phyloP scores from a whole-genome alignment of 2,329 filamentous ascomycete species.

The Chrysosphaeria jannelii region DNA sequence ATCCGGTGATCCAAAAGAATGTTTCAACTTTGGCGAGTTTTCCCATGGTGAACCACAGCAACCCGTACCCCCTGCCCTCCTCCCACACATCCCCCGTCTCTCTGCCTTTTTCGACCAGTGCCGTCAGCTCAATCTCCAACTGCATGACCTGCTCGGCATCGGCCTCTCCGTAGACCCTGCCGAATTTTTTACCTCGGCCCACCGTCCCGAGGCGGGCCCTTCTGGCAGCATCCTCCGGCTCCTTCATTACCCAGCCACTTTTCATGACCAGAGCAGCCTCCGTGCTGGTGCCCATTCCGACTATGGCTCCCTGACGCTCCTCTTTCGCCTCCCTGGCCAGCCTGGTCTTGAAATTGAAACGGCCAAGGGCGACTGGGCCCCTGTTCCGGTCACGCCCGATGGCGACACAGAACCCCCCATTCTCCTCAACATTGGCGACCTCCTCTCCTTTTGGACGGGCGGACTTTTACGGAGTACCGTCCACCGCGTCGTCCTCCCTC shows the following conservation, averaged over 20 bases:
- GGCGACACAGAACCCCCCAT: conserved; percentile 38
- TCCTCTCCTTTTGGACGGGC: conserved; percentile 67
- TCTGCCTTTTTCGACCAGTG: conserved; percentile 38
- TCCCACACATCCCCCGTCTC: conserved; percentile 26
- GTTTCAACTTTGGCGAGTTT: conserved; percentile 77
- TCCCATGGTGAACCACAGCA: conserved; percentile 38
- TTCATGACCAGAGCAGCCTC: conserved; percentile 25
- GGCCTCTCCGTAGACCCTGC: conserved; percentile 30
- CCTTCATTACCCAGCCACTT: conserved; percentile 37
- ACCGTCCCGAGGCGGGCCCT: conserved; percentile 13
- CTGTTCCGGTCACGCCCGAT: conserved; percentile 34
- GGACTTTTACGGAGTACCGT: conserved; percentile 66
- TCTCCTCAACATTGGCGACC: conserved; percentile 44
- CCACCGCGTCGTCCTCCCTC: conserved; percentile 53
- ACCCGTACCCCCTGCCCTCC: conserved; percentile 37
- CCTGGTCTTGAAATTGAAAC: conserved; percentile 62
- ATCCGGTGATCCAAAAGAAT: conserved; percentile 78
- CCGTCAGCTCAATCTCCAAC: conserved; percentile 36
- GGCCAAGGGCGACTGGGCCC: conserved; percentile 21
- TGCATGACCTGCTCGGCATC: conserved; percentile 49
- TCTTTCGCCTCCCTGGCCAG: conserved; percentile 67
- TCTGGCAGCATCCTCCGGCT: conserved; percentile 34
- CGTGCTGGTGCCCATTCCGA: conserved; percentile 81
- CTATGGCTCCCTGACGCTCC: conserved; percentile 40
- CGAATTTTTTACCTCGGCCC: conserved; percentile 23